Conservation (phyloP, 495 filamentous ascomycete species). For the Sordaria brevicollis region DNA sequence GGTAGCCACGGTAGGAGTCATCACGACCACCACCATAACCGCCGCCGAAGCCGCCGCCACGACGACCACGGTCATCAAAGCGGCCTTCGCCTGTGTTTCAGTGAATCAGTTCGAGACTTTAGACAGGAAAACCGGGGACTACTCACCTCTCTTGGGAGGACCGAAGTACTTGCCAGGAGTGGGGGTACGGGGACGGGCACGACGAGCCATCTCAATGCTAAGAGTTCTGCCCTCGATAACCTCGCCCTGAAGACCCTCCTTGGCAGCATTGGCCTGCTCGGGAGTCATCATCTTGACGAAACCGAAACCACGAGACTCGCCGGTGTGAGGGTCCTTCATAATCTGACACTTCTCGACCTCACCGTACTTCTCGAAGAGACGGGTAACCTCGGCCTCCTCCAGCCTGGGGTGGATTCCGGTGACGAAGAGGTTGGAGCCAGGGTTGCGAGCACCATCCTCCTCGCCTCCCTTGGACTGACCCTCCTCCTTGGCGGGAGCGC, state of each 20-base stretch:
- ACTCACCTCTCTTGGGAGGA: conserved; percentile 91
- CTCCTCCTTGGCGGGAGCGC: conserved; percentile 16
- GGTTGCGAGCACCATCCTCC: conserved; percentile 74
- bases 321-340: conserved; percentile 96
- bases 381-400: conserved; percentile 79
- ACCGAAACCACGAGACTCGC: conserved; percentile 97
- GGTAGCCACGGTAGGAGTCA: conserved; percentile 29
- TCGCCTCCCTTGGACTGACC: conserved; percentile 45
- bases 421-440: conserved; percentile 97
- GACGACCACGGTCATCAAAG: conserved; percentile 12
- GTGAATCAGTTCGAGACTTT: conserved; percentile 52
- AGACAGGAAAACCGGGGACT: conserved; percentile 10
- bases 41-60: conserved; percentile 18
- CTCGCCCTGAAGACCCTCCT: conserved; percentile 92
- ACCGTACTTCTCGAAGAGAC: conserved; percentile 96
- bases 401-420: conserved; percentile 96
- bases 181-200: conserved; percentile 85
- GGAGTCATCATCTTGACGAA: conserved; percentile 98
- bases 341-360: conserved; percentile 99
- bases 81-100: conserved; percentile 22
- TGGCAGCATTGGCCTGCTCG: conserved; percentile 91
- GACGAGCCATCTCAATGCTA: conserved; percentile 98
- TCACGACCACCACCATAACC: conserved; percentile 28
- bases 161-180: conserved; percentile 99
- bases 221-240: conserved; percentile 90